Base-by-base conservation (phyloP, 202 grass and related monocot genomes). In the Miscanthus sacchariflorus region DNA sequence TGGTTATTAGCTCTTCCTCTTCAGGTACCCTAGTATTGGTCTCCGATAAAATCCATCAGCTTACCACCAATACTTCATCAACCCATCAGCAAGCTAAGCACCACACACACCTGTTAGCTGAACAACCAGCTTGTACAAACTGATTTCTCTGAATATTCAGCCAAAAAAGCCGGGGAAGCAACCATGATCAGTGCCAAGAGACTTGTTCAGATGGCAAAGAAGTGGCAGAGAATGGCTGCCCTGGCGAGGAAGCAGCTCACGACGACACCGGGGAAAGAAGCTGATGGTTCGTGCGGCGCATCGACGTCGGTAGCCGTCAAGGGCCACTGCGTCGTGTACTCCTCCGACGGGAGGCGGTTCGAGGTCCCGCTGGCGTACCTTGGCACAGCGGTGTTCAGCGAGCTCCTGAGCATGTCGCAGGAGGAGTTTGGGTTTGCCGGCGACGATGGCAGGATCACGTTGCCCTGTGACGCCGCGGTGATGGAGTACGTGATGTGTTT, bases 131-230 rank as follows among this genome's bases (percentile, higher is more conserved):
- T 30, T 30, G 28, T 45, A 11, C 39, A 71, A 65, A 70, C 64
- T 64, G 8, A 10, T 9, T 21, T 69, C 66, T 69, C 12, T 56
- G 35, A 84, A 66, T 10, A 56, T 76, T 59, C 27, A 38, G 59
- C 45, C 36, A 80, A 67, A 69, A 85, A 77, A 71, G 36, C 1
- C 21, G n/a, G 42, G 72, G 77, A 64, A 15, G 43, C 76, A 80
- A 76, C 65, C 68, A 98, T 95, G 91, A 11, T 95, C 80, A 98
- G 83, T 84, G 48, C 80, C 14, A 98, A 87, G 83, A 93, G 82
- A 63, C 83, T 95, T 38, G 48, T 88, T 58, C 54, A 95, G 49
- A 87, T 95, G 83, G 78, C 74, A n/a, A 84, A 68, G 80, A 93
- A 94, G 81, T 95, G 93, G 93, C 83, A 93, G 36, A 85, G 80